Percentiles rank a stretch among this genome's conserved stretches.
Conservation (phyloP, 202 grass and related monocot genomes). For the Saccharum hybrid region DNA sequence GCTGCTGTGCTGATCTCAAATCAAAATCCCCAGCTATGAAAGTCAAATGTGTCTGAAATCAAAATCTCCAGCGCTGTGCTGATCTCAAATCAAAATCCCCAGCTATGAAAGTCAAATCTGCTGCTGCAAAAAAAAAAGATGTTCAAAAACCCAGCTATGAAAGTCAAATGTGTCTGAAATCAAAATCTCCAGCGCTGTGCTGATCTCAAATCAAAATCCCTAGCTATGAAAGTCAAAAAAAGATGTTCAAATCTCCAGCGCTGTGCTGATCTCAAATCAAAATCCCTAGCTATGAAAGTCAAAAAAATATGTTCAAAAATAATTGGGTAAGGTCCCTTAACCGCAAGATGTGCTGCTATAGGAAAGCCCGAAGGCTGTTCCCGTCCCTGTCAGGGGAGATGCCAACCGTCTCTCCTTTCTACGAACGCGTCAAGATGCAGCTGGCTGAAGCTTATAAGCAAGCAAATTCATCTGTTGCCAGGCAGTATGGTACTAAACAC, state of each 20-base stretch:
- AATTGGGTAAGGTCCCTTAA: slow-evolving; percentile 56
- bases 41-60: too few relatives aligned
- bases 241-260: too few relatives aligned
- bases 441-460: neutral
- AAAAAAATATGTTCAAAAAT: too few relatives aligned
- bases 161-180: too few relatives aligned
- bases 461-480: accelerated
- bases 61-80: neutral
- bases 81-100: neutral
- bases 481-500: slow-evolving; percentile 21
- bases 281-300: too few relatives aligned
- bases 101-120: neutral
- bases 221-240: too few relatives aligned
- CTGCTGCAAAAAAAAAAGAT: neutral
- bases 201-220: too few relatives aligned
- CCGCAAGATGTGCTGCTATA: slow-evolving; percentile 35
- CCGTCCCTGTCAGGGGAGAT: slow-evolving; percentile 60
- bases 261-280: too few relatives aligned
- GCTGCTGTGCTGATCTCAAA: too few relatives aligned
- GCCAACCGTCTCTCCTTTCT: slow-evolving; percentile 71
- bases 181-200: too few relatives aligned
- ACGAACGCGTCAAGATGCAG: accelerated
- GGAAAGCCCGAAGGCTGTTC: slow-evolving; percentile 39
- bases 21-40: too few relatives aligned
- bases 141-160: too few relatives aligned